Conservation (phyloP, 768 basidiomycete genomes). For the Boletus bicolor region DNA sequence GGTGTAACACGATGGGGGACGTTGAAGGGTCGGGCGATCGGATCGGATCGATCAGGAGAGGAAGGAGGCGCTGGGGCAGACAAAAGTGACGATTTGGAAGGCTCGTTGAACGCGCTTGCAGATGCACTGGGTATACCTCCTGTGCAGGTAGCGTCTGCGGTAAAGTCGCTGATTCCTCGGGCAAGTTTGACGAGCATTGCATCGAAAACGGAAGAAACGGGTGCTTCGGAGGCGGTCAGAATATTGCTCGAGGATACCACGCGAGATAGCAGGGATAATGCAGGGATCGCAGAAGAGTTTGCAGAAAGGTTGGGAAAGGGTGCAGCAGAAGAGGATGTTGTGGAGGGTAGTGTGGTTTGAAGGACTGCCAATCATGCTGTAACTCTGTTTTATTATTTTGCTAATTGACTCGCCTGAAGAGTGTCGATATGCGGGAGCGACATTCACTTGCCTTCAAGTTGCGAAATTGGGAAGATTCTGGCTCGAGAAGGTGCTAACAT, state of each 20-base stretch:
- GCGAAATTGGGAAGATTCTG: not conserved
- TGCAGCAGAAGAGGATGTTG: not conserved
- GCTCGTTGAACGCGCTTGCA: conserved; percentile 57
- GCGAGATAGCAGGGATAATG: not conserved
- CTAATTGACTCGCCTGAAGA: not conserved
- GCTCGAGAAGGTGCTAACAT: too few species aligned
- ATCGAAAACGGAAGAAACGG: conserved; percentile 40
- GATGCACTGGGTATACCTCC: conserved; percentile 59
- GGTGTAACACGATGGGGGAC: not conserved
- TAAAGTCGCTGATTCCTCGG: conserved; percentile 57
- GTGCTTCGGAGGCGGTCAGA: conserved; percentile 40
- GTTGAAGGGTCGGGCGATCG: conserved; percentile 2
- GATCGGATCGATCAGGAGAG: conserved; percentile 2
- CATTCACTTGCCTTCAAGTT: not conserved
- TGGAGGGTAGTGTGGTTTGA: not conserved
- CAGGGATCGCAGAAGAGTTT: not conserved
- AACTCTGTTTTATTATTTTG: not conserved
- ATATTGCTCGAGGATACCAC: conserved; percentile 26
- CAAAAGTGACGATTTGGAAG: conserved; percentile 42
- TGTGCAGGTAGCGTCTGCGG: conserved; percentile 58
- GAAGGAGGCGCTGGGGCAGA: not conserved
- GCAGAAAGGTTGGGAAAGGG: not conserved
- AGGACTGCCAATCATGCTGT: not conserved
- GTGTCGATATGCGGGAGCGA: too few species aligned
- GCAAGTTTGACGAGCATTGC: conserved; percentile 57